Conservation (phyloP, 306 rosid species). For the Neltuma alba region DNA sequence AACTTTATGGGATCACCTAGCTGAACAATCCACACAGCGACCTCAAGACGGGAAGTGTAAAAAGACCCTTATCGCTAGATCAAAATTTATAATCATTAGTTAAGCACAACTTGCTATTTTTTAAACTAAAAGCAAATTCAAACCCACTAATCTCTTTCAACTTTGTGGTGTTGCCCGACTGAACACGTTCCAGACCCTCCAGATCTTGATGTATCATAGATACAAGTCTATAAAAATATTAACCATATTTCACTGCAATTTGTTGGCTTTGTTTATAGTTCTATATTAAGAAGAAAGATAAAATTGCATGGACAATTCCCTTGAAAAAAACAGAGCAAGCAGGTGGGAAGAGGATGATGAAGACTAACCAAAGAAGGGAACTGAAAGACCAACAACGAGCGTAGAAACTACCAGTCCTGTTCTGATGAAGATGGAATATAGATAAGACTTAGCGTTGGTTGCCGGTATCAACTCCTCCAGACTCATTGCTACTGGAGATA, state of each 20-base stretch:
- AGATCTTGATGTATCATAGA: background rate
- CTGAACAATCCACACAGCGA: too few species aligned
- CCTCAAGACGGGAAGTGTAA: too few species aligned
- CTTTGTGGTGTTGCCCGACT: too few species aligned
- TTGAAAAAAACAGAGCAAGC: background rate
- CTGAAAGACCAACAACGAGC: constrained; percentile 67
- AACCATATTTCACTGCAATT: background rate
- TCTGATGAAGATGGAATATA: constrained; percentile 74
- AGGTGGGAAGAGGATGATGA: constrained; percentile 16
- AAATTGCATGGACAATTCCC: background rate
- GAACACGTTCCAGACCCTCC: too few species aligned
- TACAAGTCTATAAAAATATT: background rate
- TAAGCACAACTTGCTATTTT: too few species aligned
- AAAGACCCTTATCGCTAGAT: too few species aligned
- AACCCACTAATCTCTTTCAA: too few species aligned
- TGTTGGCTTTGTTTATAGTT: background rate
- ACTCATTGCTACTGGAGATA: constrained; percentile 96
- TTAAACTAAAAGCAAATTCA: too few species aligned
- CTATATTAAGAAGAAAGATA: background rate
- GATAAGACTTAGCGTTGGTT: constrained; percentile 61
- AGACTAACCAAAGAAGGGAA: constrained; percentile 94
- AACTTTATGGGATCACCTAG: too few species aligned
- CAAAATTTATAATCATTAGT: too few species aligned
- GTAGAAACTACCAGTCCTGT: constrained; percentile 87
- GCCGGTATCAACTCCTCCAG: constrained; percentile 94